These are phyloP conservation scores for Pyrenochaeta sp. DNA, from an alignment of 2,329 filamentous ascomycete species.

Conservation along the genomic window DNA sequence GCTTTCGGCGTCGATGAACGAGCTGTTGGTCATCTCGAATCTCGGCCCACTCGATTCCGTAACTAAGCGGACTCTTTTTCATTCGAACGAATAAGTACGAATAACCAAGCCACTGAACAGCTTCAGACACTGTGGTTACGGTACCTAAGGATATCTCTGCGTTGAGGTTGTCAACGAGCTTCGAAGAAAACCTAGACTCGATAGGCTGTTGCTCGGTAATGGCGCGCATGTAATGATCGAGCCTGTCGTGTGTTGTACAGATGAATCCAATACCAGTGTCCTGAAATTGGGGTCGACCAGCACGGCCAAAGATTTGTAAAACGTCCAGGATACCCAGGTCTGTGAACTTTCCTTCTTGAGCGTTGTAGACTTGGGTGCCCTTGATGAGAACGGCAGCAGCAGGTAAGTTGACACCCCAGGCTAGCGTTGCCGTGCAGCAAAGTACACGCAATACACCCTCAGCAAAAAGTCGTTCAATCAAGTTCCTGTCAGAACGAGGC, in stretches of 20 bases:
- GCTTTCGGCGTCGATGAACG: slow-evolving; percentile 81
- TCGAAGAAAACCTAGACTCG: slow-evolving; percentile 93
- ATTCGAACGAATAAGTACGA: slow-evolving; percentile 98
- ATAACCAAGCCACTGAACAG: slow-evolving; percentile 96
- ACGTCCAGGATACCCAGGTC: slow-evolving; percentile 97
- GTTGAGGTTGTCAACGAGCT: slow-evolving; percentile 95
- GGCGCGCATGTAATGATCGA: slow-evolving; percentile 88
- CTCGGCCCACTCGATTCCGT: slow-evolving; percentile 95
- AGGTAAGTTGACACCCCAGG: slow-evolving; percentile 98
- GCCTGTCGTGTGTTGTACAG: slow-evolving; percentile 92
- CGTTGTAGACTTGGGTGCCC: slow-evolving; percentile 95
- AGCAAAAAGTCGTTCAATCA: slow-evolving; percentile 91
- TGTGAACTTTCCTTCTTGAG: slow-evolving; percentile 94
- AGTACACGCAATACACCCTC: slow-evolving; percentile 96
- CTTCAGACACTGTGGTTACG: slow-evolving; percentile 91
- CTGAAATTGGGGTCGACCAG: slow-evolving; percentile 95
- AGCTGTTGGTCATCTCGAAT: slow-evolving; percentile 86
- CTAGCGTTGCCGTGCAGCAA: slow-evolving; percentile 96
- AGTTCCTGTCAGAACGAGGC: slow-evolving; percentile 89
- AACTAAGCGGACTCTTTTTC: slow-evolving; percentile 87
- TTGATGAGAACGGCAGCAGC: slow-evolving; percentile 98
- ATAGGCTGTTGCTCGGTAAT: slow-evolving; percentile 97
- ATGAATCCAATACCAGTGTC: slow-evolving; percentile 99
- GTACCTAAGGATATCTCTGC: slow-evolving; percentile 94
- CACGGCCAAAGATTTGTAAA: slow-evolving; percentile 97